phyloP scores from a whole-genome alignment of 75 land plant species.

The Chamaecyparis obtusa region DNA sequence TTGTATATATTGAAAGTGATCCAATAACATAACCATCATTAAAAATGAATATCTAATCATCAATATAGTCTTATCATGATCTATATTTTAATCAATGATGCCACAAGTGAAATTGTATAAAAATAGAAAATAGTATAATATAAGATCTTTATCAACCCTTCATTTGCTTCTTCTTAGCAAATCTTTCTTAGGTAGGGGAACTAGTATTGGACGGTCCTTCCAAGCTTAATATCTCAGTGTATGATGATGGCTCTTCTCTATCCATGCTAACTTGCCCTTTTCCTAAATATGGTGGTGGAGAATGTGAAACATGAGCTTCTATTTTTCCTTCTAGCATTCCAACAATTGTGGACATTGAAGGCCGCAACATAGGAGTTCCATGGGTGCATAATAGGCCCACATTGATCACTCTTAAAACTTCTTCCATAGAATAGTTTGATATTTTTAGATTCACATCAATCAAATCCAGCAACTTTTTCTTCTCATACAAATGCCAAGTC shows the following conservation, averaged over 20 bases:
- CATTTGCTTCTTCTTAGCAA: not conserved
- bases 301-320: not conserved
- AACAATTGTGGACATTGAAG: not conserved
- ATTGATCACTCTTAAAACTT: not conserved
- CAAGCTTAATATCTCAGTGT: not conserved
- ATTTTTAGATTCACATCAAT: too few species aligned
- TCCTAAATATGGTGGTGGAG: not conserved
- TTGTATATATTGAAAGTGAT: too few species aligned
- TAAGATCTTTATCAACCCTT: not conserved
- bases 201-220: not conserved
- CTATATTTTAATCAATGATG: too few species aligned
- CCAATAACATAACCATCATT: too few species aligned
- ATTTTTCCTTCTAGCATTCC: not conserved
- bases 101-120: too few species aligned
- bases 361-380: not conserved
- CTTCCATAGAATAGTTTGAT: not conserved
- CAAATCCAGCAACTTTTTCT: too few species aligned
- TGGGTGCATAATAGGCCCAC: slow-evolving; percentile 1
- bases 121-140: too few species aligned
- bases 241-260: not conserved
- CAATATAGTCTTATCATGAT: too few species aligned
- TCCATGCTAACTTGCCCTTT: not conserved
- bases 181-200: not conserved
- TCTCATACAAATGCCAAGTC: not conserved
- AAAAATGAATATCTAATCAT: too few species aligned